A percentile compares a stretch with the other conserved stretches of the same genome.
Evolutionary conservation across 257 asterid species (phyloP).

Genomic region (Plantago major): DNA sequence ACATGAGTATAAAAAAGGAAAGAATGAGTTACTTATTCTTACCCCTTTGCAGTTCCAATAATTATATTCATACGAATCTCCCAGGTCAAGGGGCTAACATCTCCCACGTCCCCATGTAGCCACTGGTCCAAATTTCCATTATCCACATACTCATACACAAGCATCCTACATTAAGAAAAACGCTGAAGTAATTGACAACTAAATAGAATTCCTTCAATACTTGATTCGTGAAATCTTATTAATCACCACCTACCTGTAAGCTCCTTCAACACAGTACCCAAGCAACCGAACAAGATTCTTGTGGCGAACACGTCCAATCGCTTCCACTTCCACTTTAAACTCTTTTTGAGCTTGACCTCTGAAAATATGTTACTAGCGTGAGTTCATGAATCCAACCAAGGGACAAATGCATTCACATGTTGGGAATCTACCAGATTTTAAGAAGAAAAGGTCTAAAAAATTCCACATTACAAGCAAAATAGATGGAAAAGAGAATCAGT

Average conservation of each 20-base stretch:
- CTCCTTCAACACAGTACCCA: conserved; percentile 98
- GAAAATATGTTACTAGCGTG: conserved; percentile 16
- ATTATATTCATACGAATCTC: conserved; percentile 72
- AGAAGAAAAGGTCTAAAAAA: background rate
- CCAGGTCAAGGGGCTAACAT: conserved; percentile 90
- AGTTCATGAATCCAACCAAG: conserved; percentile 20
- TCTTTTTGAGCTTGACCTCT: conserved; percentile 98
- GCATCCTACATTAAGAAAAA: conserved; percentile 57
- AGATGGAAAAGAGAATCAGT: conserved; percentile 5
- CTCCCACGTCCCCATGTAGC: conserved; percentile 97
- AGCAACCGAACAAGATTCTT: conserved; percentile 88
- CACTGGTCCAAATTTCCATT: conserved; percentile 94
- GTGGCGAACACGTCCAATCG: conserved; percentile 93
- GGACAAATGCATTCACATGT: conserved; percentile 18
- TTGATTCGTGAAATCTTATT: conserved; percentile 8
- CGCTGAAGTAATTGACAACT: conserved; percentile 18
- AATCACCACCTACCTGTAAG: conserved; percentile 55
- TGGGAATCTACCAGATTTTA: conserved; percentile 5
- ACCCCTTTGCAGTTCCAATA: conserved; percentile 91
- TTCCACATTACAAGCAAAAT: conserved; percentile 10
- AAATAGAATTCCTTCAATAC: background rate
- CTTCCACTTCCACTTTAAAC: conserved; percentile 93
- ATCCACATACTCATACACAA: conserved; percentile 87
- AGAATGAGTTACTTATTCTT: conserved; percentile 15
- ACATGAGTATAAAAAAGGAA: too few species aligned